Conservation (phyloP, 805 yeast species). For the Hanseniaspora mollemarum region DNA sequence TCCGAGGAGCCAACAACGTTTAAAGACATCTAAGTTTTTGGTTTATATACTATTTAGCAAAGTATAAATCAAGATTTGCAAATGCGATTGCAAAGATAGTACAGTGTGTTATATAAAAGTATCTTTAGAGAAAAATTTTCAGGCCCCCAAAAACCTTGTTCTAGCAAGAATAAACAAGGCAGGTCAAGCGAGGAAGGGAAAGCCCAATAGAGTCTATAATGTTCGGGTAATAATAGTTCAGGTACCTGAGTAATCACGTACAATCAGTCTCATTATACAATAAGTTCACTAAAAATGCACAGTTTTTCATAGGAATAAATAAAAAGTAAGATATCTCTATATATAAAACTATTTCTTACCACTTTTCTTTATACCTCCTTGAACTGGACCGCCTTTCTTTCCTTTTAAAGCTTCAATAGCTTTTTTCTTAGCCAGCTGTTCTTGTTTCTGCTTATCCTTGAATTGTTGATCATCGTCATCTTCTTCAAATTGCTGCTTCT, state of each 20-base stretch:
- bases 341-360: slow-evolving; percentile 38
- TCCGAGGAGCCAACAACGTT: slow-evolving; percentile 19
- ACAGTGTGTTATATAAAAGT: no score
- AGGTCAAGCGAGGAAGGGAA: no score
- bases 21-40: slow-evolving; percentile 10
- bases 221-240: not conserved
- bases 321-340: not conserved
- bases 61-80: no score
- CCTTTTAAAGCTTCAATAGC: slow-evolving; percentile 75
- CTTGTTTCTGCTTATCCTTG: slow-evolving; percentile 90
- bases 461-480: slow-evolving; percentile 86
- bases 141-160: no score
- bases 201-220: not conserved
- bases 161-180: no score
- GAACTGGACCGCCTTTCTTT: slow-evolving; percentile 66
- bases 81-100: no score
- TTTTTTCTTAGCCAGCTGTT: slow-evolving; percentile 83
- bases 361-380: slow-evolving; percentile 93
- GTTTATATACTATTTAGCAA: no score
- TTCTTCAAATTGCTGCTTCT: slow-evolving; percentile 60
- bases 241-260: no score
- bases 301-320: not conserved
- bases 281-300: not conserved
- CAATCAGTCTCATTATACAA: not conserved
- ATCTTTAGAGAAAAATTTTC: no score